Base-by-base conservation (phyloP, 2,329 filamentous ascomycete species). In the Penicillium psychrosexuale region DNA sequence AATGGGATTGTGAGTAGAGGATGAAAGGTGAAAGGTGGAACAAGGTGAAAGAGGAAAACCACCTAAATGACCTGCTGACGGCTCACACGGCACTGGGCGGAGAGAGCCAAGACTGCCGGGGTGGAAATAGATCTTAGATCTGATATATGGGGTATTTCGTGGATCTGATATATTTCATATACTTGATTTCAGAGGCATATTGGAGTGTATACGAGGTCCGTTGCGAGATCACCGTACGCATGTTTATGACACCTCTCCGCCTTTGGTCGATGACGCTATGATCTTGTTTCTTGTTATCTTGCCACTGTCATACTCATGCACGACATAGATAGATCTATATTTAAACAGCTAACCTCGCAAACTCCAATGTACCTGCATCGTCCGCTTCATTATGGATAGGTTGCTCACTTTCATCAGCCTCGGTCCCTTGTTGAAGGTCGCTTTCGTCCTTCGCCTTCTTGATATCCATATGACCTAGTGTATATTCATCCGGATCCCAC, bases 51-150 rank as follows among this genome's bases (percentile, higher is more conserved):
- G 31, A 44, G 27, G 33, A 45, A 43, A 37, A 51, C 8, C 43
- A 37, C 40, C 31, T 33, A 38, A 51, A 34, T 51, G 24, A 47
- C 19, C 34, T 45, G 40, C n/a, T 39, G 22, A 52, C 53, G 53
- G 53, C 37, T 55, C 48, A 47, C 19, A 15, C 53, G 53, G 53
- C 53, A 54, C 17, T 47, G 45, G 47, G 51, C 51, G 51, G 51
- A 53, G 45, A 43, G 38, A 54, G 52, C 52, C 52, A 54, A 54
- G 52, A 44, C 47, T 30, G 19, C 11, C 30, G 51, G 37, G 38
- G 43, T 47, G 38, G 38, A 50, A 48, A 49, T 30, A 15, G 34
- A 24, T 47, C 34, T 31, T 30, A 44, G 13, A 24, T 43, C 37
- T 53, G 22, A 48, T 19, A 28, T 42, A 33, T 19, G 37, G 42